Percentiles rank a stretch among this genome's conserved stretches.
phyloP scores from a whole-genome alignment of 345 rosid genomes.

The Mercurialis annua region DNA sequence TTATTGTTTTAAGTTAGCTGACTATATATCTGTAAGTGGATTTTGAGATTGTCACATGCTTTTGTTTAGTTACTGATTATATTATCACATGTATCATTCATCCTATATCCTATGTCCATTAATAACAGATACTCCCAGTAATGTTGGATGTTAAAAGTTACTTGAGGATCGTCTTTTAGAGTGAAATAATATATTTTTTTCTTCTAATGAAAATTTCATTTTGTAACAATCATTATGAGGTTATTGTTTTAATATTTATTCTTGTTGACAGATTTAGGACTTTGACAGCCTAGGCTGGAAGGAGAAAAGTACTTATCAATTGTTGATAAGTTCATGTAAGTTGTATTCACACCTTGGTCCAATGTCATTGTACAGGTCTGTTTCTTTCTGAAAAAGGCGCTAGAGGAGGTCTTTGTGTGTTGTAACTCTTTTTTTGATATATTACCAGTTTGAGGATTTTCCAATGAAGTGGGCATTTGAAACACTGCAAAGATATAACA shows the following conservation, averaged over 20 bases:
- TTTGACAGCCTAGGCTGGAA: slow-evolving; percentile 85
- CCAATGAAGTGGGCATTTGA: slow-evolving; percentile 99
- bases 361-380: slow-evolving; percentile 91
- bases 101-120: slow-evolving; percentile 15
- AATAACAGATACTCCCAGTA: slow-evolving; percentile 73
- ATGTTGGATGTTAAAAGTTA: slow-evolving; percentile 90
- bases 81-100: slow-evolving; percentile 17
- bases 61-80: slow-evolving; percentile 7
- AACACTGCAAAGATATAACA: slow-evolving; percentile 81
- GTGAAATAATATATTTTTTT: slow-evolving; percentile 22
- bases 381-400: slow-evolving; percentile 17
- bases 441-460: slow-evolving; percentile 85
- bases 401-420: slow-evolving; percentile 12
- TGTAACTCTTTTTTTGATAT: slow-evolving; percentile 29
- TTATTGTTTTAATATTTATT: slow-evolving; percentile 22
- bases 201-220: neutral
- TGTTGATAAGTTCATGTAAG: slow-evolving; percentile 97
- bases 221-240: slow-evolving; percentile 4
- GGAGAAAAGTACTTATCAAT: slow-evolving; percentile 85
- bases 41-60: neutral
- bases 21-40: neutral
- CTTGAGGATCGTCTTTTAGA: slow-evolving; percentile 84
- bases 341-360: slow-evolving; percentile 87
- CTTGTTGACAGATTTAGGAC: slow-evolving; percentile 70
- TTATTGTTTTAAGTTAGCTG: neutral